These are phyloP conservation scores for Piloderma croceum DNA, from an alignment of 768 basidiomycete genomes.

Conservation along the genomic window DNA sequence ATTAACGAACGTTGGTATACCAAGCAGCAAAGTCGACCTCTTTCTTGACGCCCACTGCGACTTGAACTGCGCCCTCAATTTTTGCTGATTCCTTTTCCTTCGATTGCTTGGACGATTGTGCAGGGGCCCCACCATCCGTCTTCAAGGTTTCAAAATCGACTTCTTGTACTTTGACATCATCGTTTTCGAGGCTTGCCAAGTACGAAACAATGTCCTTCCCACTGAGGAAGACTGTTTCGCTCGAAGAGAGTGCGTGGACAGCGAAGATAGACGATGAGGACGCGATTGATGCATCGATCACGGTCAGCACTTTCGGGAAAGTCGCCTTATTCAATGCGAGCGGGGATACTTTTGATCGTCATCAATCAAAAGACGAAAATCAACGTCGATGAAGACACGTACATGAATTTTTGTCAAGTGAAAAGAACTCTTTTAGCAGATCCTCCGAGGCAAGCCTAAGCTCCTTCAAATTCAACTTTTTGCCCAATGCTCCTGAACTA, in stretches of 20 bases:
- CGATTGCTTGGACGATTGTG: constrained; percentile 30
- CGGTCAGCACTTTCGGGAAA: constrained; percentile 67
- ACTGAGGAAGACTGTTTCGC: constrained; percentile 69
- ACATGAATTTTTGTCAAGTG: constrained; percentile 82
- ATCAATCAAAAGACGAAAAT: constrained; percentile 7
- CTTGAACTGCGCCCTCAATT: constrained; percentile 84
- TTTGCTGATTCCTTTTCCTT: constrained; percentile 72
- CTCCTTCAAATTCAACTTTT: constrained; percentile 81
- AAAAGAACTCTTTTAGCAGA: constrained; percentile 78
- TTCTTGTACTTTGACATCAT: constrained; percentile 57
- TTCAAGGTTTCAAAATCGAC: constrained; percentile 68
- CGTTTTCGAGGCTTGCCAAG: constrained; percentile 65
- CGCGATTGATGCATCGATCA: constrained; percentile 78
- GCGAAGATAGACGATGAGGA: constrained; percentile 63
- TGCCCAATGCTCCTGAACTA: constrained; percentile 68
- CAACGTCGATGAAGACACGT: constrained; percentile 35
- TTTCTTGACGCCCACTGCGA: constrained; percentile 93
- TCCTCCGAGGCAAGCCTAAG: constrained; percentile 82
- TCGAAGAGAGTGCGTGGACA: constrained; percentile 68
- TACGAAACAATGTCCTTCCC: constrained; percentile 73
- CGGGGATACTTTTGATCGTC: constrained; percentile 61
- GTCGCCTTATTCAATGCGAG: constrained; percentile 61
- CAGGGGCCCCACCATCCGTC: constrained; percentile 29
- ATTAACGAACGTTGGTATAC: constrained; percentile 78
- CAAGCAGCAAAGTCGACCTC: constrained; percentile 91